Evolutionary conservation across 2,329 filamentous ascomycete species (phyloP).

Genomic region (Alternaria ventricosa): DNA sequence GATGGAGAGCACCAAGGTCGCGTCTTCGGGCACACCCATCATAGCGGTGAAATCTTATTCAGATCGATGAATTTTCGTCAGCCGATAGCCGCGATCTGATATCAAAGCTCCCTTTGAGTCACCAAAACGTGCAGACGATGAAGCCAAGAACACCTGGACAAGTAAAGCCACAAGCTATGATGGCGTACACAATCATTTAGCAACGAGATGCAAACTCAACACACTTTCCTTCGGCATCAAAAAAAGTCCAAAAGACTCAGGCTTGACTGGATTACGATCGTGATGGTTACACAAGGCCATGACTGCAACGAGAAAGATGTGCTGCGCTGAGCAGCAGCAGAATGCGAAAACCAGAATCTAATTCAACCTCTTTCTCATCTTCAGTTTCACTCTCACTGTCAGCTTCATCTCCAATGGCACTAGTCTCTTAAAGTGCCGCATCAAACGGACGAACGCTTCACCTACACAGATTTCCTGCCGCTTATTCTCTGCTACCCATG

Average conservation of each 20-base stretch:
- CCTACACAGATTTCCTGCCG: background rate
- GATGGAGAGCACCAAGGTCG: background rate
- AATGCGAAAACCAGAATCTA: background rate
- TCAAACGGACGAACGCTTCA: background rate
- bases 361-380: background rate
- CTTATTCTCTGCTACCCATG: background rate
- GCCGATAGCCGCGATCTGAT: background rate
- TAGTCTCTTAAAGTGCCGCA: background rate
- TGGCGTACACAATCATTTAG: background rate
- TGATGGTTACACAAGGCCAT: background rate
- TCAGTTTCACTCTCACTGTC: background rate
- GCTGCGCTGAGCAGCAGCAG: too few species aligned
- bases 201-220: background rate
- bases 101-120: background rate
- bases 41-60: background rate
- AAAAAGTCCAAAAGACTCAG: background rate
- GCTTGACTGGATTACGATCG: rapidly evolving
- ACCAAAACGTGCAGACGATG: background rate
- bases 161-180: background rate
- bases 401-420: background rate
- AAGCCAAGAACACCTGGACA: too few species aligned
- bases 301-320: background rate
- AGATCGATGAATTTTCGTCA: background rate
- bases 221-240: background rate
- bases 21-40: background rate